phyloP scores from a whole-genome alignment of 768 basidiomycete species.

The Hygrophoropsis aurantiaca region DNA sequence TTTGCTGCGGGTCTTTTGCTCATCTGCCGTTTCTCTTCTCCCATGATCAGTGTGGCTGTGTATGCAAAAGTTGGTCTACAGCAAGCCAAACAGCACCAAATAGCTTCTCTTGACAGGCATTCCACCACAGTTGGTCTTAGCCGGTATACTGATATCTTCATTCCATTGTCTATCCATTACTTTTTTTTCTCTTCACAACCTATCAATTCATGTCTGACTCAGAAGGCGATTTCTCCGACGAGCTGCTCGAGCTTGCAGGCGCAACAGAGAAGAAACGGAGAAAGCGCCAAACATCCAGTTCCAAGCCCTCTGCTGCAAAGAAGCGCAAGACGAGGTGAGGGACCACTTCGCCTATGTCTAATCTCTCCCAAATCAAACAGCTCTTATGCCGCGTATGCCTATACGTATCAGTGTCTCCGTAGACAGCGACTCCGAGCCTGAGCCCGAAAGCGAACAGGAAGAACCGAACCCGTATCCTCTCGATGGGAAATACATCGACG shows the following conservation, averaged over 20 bases:
- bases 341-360: slow-evolving; percentile 8
- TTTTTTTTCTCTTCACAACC: slow-evolving; percentile 12
- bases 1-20: no score
- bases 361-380: slow-evolving; percentile 15
- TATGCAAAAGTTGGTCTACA: no score
- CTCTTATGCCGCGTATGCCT: slow-evolving; percentile 5
- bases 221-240: slow-evolving; percentile 58
- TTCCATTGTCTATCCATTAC: slow-evolving; percentile 5
- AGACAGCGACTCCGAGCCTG: slow-evolving; percentile 50
- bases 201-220: slow-evolving; percentile 55
- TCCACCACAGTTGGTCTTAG: no score
- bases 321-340: slow-evolving; percentile 76
- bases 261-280: slow-evolving; percentile 66
- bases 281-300: slow-evolving; percentile 50
- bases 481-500: slow-evolving; percentile 89
- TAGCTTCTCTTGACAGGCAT: no score
- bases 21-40: no score
- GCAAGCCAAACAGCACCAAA: no score
- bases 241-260: slow-evolving; percentile 80
- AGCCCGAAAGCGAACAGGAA: slow-evolving; percentile 64
- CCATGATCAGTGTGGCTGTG: no score
- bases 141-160: no score
- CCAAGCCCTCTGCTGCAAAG: slow-evolving; percentile 50
- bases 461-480: slow-evolving; percentile 80
- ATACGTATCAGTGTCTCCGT: slow-evolving; percentile 37